A percentile compares a stretch with the other conserved stretches of the same genome.
Evolutionary conservation across 768 basidiomycete species (phyloP).

Genomic region (Russula vinacea): DNA sequence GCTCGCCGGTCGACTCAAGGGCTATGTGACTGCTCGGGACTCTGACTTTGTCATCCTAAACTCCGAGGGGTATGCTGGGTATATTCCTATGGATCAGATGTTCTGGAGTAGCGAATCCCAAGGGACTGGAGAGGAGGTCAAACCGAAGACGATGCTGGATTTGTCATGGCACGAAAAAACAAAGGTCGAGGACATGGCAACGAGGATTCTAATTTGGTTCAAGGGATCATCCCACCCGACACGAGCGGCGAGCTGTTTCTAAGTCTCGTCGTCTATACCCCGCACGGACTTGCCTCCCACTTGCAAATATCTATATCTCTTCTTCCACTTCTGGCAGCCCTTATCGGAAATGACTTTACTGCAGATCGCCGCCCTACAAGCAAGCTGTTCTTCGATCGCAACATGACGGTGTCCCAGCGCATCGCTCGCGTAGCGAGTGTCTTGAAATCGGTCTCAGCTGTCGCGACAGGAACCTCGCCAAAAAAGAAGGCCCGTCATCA

Average conservation of each 20-base stretch:
- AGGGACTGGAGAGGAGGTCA: slow-evolving; percentile 32
- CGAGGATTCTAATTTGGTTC: slow-evolving; percentile 21
- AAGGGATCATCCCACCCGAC: slow-evolving; percentile 53
- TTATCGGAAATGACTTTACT: slow-evolving; percentile 81
- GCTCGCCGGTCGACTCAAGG: slow-evolving; percentile 67
- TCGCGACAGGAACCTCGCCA: slow-evolving; percentile 37
- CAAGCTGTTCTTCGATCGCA: slow-evolving; percentile 64
- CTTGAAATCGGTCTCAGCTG: slow-evolving; percentile 52
- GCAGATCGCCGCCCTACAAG: slow-evolving; percentile 44
- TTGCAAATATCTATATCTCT: slow-evolving; percentile 65
- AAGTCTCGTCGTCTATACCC: slow-evolving; percentile 58
- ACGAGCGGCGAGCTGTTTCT: slow-evolving; percentile 45
- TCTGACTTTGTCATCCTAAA: slow-evolving; percentile 82
- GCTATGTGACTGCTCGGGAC: slow-evolving; percentile 74
- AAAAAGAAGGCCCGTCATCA: slow-evolving; percentile 52
- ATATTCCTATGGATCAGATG: slow-evolving; percentile 74
- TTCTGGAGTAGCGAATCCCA: slow-evolving; percentile 49
- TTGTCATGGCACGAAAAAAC: slow-evolving; percentile 53
- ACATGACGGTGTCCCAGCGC: slow-evolving; percentile 55
- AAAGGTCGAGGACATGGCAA: slow-evolving; percentile 49
- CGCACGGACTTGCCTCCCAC: slow-evolving; percentile 57
- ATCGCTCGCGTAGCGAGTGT: slow-evolving; percentile 62
- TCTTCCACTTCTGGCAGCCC: slow-evolving; percentile 71
- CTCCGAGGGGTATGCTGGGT: slow-evolving; percentile 71
- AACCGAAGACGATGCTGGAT: slow-evolving; percentile 50